phyloP scores from a whole-genome alignment of 179 eudicot species.

The Heliamphora pulchella region DNA sequence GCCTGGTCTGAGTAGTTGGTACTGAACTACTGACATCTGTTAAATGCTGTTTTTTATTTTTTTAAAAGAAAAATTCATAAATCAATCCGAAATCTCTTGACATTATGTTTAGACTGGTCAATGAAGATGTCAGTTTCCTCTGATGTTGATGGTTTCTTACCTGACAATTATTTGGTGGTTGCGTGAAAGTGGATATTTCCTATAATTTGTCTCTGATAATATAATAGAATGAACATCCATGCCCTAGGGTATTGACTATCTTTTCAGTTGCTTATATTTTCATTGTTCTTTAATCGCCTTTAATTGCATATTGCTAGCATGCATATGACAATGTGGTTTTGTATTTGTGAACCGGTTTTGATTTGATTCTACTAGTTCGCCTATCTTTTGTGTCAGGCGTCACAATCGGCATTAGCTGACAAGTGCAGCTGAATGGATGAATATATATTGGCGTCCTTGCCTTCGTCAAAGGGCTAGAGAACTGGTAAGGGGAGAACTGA shows the following conservation, averaged over 20 bases:
- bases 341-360: background rate
- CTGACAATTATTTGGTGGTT: background rate
- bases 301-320: background rate
- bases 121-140: background rate
- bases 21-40: background rate
- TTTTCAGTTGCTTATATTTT: background rate
- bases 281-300: background rate
- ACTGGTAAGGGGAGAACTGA: background rate
- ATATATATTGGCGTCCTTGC: background rate
- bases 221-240: background rate
- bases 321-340: background rate
- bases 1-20: too few species aligned
- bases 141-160: background rate
- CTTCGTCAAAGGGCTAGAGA: background rate
- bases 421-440: background rate
- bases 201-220: background rate
- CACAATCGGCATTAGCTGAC: constrained; percentile 13
- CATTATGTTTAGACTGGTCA: background rate
- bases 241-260: background rate
- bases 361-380: background rate
- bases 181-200: background rate
- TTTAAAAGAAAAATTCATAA: too few species aligned
- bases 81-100: background rate
- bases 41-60: background rate
- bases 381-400: constrained; percentile 11